Evolutionary conservation across 1,284 basidiomycete species (phyloP).

Genomic region (Irpex rosettiformis): DNA sequence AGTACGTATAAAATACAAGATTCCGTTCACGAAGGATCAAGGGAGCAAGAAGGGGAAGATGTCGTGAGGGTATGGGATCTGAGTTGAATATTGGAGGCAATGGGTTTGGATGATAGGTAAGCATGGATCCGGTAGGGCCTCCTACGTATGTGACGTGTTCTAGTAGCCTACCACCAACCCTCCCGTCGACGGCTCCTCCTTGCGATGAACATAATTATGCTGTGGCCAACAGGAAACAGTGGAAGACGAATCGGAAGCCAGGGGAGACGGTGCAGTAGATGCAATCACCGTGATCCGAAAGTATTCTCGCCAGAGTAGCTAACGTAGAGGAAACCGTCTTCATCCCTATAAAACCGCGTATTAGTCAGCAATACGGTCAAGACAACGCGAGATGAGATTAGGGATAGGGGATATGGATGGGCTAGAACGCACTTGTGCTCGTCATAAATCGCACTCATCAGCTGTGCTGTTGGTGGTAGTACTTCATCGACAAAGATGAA

Average conservation of each 20-base stretch:
- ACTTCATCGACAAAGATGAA: constrained; percentile 99
- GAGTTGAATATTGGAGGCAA: too few species aligned
- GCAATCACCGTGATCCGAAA: constrained; percentile 51
- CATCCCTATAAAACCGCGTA: constrained; percentile 61
- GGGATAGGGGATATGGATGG: not conserved
- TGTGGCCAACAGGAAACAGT: not conserved
- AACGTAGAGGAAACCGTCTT: constrained; percentile 95
- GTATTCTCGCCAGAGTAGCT: constrained; percentile 98
- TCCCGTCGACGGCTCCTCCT: not conserved
- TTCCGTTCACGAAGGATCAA: constrained; percentile 14
- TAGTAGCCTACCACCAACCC: not conserved
- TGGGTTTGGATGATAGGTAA: too few species aligned
- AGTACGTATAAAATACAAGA: constrained; percentile 25
- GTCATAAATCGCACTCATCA: constrained; percentile 99
- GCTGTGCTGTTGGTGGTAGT: constrained; percentile 93
- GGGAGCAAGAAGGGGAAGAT: constrained; percentile 17
- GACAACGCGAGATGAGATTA: too few species aligned
- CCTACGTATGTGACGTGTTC: not conserved
- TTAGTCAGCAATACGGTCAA: constrained; percentile 4
- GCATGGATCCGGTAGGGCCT: too few species aligned
- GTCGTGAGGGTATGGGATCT: constrained; percentile 18
- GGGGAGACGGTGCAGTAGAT: not conserved
- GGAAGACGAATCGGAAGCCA: not conserved
- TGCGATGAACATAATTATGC: not conserved
- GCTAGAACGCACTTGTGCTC: constrained; percentile 88